phyloP scores from a whole-genome alignment of 2,329 filamentous ascomycete genomes.

The Ophiostoma tasmaniense region DNA sequence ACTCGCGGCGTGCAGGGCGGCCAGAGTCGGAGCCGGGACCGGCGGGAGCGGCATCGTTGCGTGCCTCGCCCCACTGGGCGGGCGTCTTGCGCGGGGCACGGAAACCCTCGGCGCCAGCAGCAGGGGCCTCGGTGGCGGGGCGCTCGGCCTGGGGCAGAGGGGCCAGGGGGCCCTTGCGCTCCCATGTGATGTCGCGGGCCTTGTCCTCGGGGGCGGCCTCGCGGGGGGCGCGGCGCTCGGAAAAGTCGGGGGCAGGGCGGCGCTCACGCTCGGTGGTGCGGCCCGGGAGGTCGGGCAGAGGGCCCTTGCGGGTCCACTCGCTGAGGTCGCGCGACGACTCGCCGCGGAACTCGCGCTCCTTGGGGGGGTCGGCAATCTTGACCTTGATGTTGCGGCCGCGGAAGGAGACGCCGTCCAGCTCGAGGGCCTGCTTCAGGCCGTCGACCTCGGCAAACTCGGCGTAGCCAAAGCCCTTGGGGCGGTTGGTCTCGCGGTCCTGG shows the following conservation, averaged over 20 bases:
- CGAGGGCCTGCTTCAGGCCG: slow-evolving; percentile 82
- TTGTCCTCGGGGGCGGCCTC: slow-evolving; percentile 66
- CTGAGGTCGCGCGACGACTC: slow-evolving; percentile 70
- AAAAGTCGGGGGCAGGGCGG: slow-evolving; percentile 40
- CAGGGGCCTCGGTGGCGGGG: slow-evolving; percentile 32
- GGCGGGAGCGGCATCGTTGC: slow-evolving; percentile 22
- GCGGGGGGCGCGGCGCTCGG: slow-evolving; percentile 61
- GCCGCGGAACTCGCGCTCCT: slow-evolving; percentile 64
- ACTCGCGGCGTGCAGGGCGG: slow-evolving; percentile 69
- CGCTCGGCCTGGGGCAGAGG: slow-evolving; percentile 52
- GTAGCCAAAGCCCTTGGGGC: slow-evolving; percentile 97
- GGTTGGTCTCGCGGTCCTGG: slow-evolving; percentile 86
- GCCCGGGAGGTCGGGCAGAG: slow-evolving; percentile 36
- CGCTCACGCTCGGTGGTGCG: slow-evolving; percentile 41
- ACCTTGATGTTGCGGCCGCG: slow-evolving; percentile 85
- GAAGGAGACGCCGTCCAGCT: slow-evolving; percentile 71
- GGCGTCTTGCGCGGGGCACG: slow-evolving; percentile 58
- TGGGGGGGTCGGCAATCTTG: slow-evolving; percentile 94
- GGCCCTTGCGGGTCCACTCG: slow-evolving; percentile 91
- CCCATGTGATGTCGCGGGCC: slow-evolving; percentile 78
- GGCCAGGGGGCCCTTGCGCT: slow-evolving; percentile 84
- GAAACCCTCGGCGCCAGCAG: slow-evolving; percentile 51
- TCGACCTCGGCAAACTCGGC: slow-evolving; percentile 86
- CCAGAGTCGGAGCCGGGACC: slow-evolving; percentile 22
- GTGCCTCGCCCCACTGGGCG: slow-evolving; percentile 66